Evolutionary conservation across 2,329 filamentous ascomycete genomes (phyloP).

Genomic region (Rhynchosporium graminicola): DNA sequence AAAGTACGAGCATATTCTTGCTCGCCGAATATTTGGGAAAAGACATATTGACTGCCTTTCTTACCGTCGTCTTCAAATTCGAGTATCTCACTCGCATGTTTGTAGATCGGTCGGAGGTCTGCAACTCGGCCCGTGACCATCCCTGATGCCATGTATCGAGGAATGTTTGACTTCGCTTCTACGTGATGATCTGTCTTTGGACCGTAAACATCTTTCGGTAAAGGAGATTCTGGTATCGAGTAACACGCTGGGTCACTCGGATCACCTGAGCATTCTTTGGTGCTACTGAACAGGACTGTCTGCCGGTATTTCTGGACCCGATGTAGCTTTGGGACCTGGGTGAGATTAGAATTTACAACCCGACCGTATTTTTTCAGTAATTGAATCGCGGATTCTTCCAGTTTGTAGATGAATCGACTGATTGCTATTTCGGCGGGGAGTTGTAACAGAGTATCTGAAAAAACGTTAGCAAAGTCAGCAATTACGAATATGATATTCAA

Average conservation of each 20-base stretch:
- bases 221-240: constrained; percentile 51
- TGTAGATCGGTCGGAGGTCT: constrained; percentile 50
- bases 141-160: constrained; percentile 51
- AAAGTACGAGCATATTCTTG: constrained; percentile 51
- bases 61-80: constrained; percentile 12
- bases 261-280: constrained; percentile 52
- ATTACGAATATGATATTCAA: background rate
- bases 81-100: constrained; percentile 35
- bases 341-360: background rate
- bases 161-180: constrained; percentile 42
- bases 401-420: constrained; percentile 52
- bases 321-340: background rate
- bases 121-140: constrained; percentile 53
- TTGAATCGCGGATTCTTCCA: constrained; percentile 50
- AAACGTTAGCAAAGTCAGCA: background rate
- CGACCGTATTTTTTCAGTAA: constrained; percentile 39
- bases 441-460: constrained; percentile 53
- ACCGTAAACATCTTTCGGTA: constrained; percentile 52
- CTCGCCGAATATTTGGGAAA: constrained; percentile 53
- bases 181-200: constrained; percentile 43
- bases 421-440: constrained; percentile 57
- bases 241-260: constrained; percentile 51
- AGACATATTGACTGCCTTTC: constrained; percentile 29
- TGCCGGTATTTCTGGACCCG: constrained; percentile 48
- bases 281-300: constrained; percentile 56